A percentile compares a stretch with the other conserved stretches of the same genome.
Evolutionary conservation across 768 basidiomycete genomes (phyloP).

Genomic region (Lactifluus hygrophoroides): DNA sequence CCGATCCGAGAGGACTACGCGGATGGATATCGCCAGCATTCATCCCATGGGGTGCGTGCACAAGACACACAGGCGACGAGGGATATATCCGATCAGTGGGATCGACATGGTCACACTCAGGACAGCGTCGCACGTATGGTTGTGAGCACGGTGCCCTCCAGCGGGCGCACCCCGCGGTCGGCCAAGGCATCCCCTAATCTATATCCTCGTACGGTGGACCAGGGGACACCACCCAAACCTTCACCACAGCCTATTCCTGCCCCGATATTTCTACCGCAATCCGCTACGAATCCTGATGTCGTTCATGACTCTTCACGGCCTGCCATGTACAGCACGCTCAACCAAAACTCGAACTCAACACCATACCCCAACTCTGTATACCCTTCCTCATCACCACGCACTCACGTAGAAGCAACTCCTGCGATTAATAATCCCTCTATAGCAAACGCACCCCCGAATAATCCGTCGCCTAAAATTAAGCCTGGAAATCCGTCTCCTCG

Average conservation of each 20-base stretch:
- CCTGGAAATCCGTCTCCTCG: slow-evolving; percentile 18
- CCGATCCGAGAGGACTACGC: slow-evolving; percentile 17
- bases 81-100: slow-evolving; percentile 7
- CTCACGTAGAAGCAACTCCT: slow-evolving; percentile 15
- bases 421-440: slow-evolving; percentile 6
- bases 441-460: slow-evolving; percentile 15
- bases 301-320: slow-evolving; percentile 18
- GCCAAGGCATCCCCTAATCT: slow-evolving; percentile 18
- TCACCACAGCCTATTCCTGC: neutral
- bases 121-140: neutral
- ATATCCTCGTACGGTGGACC: slow-evolving; percentile 13
- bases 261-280: neutral
- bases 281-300: neutral
- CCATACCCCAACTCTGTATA: slow-evolving; percentile 19
- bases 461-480: slow-evolving; percentile 15
- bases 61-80: neutral
- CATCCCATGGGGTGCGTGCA: slow-evolving; percentile 1
- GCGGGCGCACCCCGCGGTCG: slow-evolving; percentile 16
- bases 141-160: slow-evolving; percentile 11
- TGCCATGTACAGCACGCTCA: neutral
- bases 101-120: slow-evolving; percentile 9
- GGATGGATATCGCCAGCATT: slow-evolving; percentile 6
- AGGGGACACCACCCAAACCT: slow-evolving; percentile 18
- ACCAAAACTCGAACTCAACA: slow-evolving; percentile 11
- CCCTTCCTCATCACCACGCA: slow-evolving; percentile 14